phyloP scores from a whole-genome alignment of 2,329 filamentous ascomycete species.

The Apiospora sp. region DNA sequence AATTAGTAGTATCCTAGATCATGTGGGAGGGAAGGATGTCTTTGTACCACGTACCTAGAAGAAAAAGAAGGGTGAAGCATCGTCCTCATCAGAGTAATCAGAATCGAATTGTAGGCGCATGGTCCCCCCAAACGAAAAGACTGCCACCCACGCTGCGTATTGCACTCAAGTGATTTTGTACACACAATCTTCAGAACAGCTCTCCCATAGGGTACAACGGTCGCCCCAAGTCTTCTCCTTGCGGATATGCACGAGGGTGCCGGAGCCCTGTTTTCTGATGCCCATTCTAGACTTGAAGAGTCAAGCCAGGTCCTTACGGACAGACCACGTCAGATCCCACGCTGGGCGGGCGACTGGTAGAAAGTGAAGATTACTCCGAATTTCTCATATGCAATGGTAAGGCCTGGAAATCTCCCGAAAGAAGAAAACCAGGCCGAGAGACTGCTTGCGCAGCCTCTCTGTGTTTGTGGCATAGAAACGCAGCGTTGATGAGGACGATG shows the following conservation, averaged over 20 bases:
- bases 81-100: constrained; percentile 88
- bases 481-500: constrained; percentile 89
- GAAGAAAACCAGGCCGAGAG: constrained; percentile 42
- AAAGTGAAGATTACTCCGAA: constrained; percentile 93
- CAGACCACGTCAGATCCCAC: constrained; percentile 61
- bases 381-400: constrained; percentile 85
- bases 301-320: constrained; percentile 90
- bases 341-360: constrained; percentile 52
- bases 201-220: constrained; percentile 78
- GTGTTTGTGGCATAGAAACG: constrained; percentile 91
- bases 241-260: constrained; percentile 41
- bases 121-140: constrained; percentile 35
- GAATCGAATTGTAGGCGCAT: constrained; percentile 78
- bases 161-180: constrained; percentile 84
- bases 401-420: constrained; percentile 29
- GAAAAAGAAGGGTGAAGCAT: constrained; percentile 65
- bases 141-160: constrained; percentile 80
- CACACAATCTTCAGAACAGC: constrained; percentile 94
- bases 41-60: constrained; percentile 41
- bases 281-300: constrained; percentile 78
- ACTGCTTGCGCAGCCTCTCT: constrained; percentile 58
- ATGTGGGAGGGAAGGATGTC: constrained; percentile 1
- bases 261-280: constrained; percentile 86
- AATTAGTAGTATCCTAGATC: constrained; percentile 43
- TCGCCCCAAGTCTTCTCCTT: constrained; percentile 46